Evolutionary conservation across 2,329 filamentous ascomycete species (phyloP), one percentile per base, ranked within the genome.

Genomic region (Scedosporium aurantiacum): DNA sequence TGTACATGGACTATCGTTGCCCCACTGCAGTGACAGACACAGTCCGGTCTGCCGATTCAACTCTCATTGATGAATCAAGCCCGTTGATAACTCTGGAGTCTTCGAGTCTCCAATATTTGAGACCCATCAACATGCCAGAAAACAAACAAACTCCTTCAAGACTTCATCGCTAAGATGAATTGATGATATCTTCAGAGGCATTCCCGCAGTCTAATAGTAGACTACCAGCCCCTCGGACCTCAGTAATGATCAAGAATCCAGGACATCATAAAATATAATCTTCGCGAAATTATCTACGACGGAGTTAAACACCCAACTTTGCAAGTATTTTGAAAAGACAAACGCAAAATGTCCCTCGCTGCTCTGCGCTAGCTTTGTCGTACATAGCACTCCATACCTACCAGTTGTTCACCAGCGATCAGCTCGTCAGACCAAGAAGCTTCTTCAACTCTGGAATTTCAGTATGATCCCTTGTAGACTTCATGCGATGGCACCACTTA

Each of bases 401-500:
- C 54, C 5, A 28, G 25, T 57, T 25, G 52, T 57, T 7, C 18
- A 12, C n/a, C 43, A 23, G 10, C 16, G 3, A 47, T 54, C 50
- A 54, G 23, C 50, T 54, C 23, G 50, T 57, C 4, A 87, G 67
- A 0, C 86, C 86, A 55, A 91, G 70, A 12, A 89, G 72, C 66
- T 82, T 76, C 73, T 84, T 82, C 61, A 91, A 67, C 70, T 86
- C 85, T 0, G 79, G 78, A 1, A 92, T 77, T 75, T 91, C 89
- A 1, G 82, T 82, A 69, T 95, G 90, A 66, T 92, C 90, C 57
- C 90, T 76, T 12, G 89, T 93, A 62, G 83, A 89, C 69, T 79
- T 79, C 90, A 95, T 95, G 28, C 89, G 80, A 73, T 93, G 89
- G 67, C 87, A 91, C 90, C 90, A 95, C 1, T 83, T 85, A 28